Conservation (phyloP, 1,284 basidiomycete genomes). For the Cronartium quercuum region DNA sequence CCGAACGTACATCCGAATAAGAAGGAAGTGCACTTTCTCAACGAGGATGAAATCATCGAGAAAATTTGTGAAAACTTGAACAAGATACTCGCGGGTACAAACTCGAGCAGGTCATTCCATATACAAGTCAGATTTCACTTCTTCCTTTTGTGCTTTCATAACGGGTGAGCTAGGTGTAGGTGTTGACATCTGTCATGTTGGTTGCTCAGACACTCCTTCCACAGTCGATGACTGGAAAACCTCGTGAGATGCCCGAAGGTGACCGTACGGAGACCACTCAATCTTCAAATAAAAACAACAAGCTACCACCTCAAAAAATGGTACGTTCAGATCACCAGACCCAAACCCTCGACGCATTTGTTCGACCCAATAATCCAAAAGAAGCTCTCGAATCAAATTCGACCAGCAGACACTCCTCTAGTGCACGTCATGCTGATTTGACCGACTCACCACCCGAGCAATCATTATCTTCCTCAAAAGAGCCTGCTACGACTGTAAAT, state of each 20-base stretch:
- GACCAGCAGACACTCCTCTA: not conserved
- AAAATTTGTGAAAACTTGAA: constrained; percentile 69
- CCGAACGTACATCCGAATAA: constrained; percentile 99
- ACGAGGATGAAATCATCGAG: constrained; percentile 83
- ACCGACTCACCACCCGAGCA: not conserved
- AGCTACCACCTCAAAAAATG: constrained; percentile 70
- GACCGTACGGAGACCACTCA: constrained; percentile 1
- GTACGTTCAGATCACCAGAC: constrained; percentile 82
- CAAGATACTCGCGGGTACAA: constrained; percentile 60
- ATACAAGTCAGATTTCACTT: constrained; percentile 61
- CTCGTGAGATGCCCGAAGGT: not conserved
- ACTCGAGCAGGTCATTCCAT: constrained; percentile 65
- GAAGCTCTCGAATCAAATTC: constrained; percentile 15
- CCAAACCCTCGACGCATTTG: constrained; percentile 89
- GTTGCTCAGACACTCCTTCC: constrained; percentile 50
- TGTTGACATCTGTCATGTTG: not conserved
- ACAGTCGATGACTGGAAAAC: not conserved
- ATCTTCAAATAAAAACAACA: constrained; percentile 44
- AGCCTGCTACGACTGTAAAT: constrained; percentile 6
- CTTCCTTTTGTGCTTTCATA: not conserved
- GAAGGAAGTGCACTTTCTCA: constrained; percentile 80
- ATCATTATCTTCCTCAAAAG: not conserved
- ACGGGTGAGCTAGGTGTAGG: not conserved
- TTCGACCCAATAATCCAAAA: constrained; percentile 48
- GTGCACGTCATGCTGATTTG: not conserved